A percentile compares a stretch with the other conserved stretches of the same genome.
phyloP scores from a whole-genome alignment of 176 grass and related monocot genomes.

The Urochloa ruziziensis region DNA sequence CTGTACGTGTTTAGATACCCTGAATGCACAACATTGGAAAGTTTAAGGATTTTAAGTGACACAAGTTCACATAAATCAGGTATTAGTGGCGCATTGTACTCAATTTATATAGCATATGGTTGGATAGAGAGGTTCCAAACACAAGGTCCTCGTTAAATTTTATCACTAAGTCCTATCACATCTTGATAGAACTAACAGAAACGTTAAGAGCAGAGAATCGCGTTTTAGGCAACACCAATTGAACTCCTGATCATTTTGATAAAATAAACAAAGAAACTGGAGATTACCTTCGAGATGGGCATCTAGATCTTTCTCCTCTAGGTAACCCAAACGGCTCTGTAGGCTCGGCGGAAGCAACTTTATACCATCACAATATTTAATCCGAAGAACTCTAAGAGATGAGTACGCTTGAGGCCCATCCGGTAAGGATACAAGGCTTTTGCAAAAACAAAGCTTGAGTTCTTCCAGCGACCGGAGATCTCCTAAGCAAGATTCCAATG shows the following conservation, averaged over 20 bases:
- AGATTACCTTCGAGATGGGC: neutral
- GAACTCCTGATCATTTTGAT: neutral
- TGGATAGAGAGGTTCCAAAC: neutral
- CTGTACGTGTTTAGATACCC: neutral
- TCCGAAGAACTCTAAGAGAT: accelerated
- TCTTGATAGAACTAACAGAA: neutral
- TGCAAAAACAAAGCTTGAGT: accelerated
- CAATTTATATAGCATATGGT: neutral
- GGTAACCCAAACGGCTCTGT: neutral
- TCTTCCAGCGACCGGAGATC: neutral
- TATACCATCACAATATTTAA: accelerated
- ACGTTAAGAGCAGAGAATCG: neutral
- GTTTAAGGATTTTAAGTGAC: neutral
- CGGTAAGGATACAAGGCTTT: neutral
- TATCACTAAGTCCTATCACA: too few relatives aligned
- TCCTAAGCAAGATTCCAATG: neutral
- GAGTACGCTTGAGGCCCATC: neutral
- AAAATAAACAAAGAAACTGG: neutral
- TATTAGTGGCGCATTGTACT: neutral
- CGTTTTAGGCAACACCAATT: neutral
- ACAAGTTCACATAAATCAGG: neutral
- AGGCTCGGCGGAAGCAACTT: slow-evolving; percentile 2
- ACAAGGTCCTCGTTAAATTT: neutral
- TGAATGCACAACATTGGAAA: neutral
- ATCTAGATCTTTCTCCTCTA: neutral